Evolutionary conservation across 345 rosid genomes (phyloP).

Genomic region (Odontarrhena argentea): DNA sequence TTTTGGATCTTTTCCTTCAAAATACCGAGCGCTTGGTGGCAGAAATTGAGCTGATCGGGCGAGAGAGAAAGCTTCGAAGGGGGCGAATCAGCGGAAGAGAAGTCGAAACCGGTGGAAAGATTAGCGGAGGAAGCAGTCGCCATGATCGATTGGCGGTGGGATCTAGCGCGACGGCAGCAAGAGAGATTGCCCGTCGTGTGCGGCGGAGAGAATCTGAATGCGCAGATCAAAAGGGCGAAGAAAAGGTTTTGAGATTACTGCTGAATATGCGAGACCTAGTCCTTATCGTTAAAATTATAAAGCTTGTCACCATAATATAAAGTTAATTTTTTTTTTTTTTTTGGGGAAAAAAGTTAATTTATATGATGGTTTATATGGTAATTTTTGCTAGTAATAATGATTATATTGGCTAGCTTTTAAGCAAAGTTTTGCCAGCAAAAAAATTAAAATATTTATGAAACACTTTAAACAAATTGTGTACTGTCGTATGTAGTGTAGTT

Average conservation of each 20-base stretch:
- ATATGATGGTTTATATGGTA: not conserved
- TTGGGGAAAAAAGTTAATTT: too few species aligned
- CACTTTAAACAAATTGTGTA: too few species aligned
- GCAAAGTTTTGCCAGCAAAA: constrained; percentile 5
- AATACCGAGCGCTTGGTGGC: constrained; percentile 62
- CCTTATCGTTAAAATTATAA: not conserved
- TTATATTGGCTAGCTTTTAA: constrained; percentile 14
- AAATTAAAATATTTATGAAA: too few species aligned
- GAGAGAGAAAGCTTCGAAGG: constrained; percentile 59
- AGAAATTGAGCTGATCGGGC: constrained; percentile 58
- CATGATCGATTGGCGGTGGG: constrained; percentile 55
- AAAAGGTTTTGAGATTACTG: too few species aligned
- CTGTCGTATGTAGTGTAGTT: too few species aligned
- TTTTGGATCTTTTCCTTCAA: constrained; percentile 49
- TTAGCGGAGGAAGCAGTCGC: constrained; percentile 43
- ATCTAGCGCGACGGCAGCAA: constrained; percentile 48
- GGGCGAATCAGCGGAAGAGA: constrained; percentile 58
- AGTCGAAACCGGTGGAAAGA: constrained; percentile 38
- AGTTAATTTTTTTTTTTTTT: not conserved
- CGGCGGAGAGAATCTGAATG: constrained; percentile 23
- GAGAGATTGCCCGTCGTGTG: constrained; percentile 64
- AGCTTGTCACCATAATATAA: not conserved
- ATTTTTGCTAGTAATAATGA: not conserved
- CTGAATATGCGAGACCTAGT: too few species aligned
- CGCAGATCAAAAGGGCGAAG: too few species aligned